Base-by-base conservation (phyloP, 257 asterid genomes). In the Leptodermis oblonga region DNA sequence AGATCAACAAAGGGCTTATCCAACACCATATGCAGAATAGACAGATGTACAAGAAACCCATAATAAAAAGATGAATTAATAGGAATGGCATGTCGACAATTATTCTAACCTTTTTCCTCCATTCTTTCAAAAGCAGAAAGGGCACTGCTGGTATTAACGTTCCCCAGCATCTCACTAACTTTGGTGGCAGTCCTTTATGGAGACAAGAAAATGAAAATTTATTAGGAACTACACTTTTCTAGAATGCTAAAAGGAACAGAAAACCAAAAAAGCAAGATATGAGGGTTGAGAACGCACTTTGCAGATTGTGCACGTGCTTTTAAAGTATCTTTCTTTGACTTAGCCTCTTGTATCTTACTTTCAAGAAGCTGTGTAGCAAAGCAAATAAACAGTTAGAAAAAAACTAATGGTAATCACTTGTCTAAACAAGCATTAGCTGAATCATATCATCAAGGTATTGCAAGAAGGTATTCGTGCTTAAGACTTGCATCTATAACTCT, bases 221-320 rank as follows among this genome's bases (percentile, higher is more conserved):
- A 33, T 33, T 17, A 68, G 14, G 37, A 14, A n/a, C 39, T 13
- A 42, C 14, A 43, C 30, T 51, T 25, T 28, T 15, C 25, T 48
- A 41, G 46, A 14, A 14, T 42, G 70, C 48, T 48, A 48, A 70
- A 11, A 17, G 18, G 53, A 65, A 43, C 22, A 64, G 49, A 45
- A 48, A 22, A 64, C 26, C n/a, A 51, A 5, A 18, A 54, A 30
- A 28, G 62, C 30, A 55, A 1, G 8, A 37, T 49, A 49, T 65
- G 1, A 65, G 78, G 76, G 68, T 53, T 41, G 61, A 72, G 78
- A 75, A 79, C 96, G 70, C 49, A 94, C 99, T 94, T 94, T 71
- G 99, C 99, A 69, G 99, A 86, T 61, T 94, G 99, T 56, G 99
- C 99, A 62, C 99, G 89, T 46, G 99, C 97, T 91, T 89, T 94